Evolutionary conservation across 371 early-diverging fungal species (phyloP).

Genomic region (Lichtheimia ornata): DNA sequence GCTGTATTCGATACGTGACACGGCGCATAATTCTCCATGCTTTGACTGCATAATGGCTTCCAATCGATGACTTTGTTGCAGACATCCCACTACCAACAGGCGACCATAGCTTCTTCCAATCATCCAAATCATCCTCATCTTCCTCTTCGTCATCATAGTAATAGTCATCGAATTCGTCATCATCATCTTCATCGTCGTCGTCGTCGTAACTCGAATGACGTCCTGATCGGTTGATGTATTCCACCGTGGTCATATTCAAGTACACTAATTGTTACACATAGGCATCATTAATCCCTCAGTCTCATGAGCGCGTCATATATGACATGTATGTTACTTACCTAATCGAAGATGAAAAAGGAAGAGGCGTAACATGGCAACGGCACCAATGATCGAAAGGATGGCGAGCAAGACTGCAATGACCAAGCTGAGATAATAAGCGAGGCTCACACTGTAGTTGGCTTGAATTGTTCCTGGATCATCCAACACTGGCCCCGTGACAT

Average conservation of each 20-base stretch:
- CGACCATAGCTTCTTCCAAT: background rate
- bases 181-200: conserved; percentile 21
- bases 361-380: conserved; percentile 38
- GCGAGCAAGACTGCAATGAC: conserved; percentile 20
- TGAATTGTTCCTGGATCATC: background rate
- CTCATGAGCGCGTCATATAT: conserved; percentile 1
- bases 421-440: conserved; percentile 12
- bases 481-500: no score
- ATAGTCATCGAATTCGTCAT: conserved; percentile 9
- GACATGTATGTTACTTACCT: conserved; percentile 21
- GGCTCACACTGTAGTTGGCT: conserved; percentile 1
- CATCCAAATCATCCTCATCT: background rate
- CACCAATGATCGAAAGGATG: conserved; percentile 26
- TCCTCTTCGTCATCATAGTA: conserved; percentile 8
- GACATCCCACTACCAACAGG: background rate
- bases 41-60: background rate
- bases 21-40: conserved; percentile 1
- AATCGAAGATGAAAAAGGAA: conserved; percentile 51
- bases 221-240: conserved; percentile 39
- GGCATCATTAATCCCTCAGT: background rate
- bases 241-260: conserved; percentile 53
- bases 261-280: conserved; percentile 19
- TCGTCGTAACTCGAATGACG: conserved; percentile 20
- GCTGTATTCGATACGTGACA: conserved; percentile 1
- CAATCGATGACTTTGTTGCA: background rate